These are phyloP conservation scores for Sarcocystis neurona DNA, from an alignment of 169 alveolate genomes.

Conservation along the genomic window DNA sequence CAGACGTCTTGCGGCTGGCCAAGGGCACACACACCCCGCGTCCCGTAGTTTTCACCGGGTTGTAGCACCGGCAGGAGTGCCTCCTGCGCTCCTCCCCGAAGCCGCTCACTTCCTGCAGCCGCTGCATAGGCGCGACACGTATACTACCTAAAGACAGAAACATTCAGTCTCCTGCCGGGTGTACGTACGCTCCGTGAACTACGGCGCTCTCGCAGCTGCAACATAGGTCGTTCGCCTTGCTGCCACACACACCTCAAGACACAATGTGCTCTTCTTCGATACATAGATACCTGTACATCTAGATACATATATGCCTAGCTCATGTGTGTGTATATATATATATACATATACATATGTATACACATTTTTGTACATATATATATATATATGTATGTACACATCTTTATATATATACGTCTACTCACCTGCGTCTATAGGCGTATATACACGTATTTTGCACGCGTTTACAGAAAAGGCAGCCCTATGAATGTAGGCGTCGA, in stretches of 20 bases:
- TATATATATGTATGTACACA: neutral
- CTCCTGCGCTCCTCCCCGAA: too few relatives aligned
- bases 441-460: neutral
- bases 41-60: too few relatives aligned
- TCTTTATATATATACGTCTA: neutral
- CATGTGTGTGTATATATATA: constrained; percentile 6
- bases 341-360: neutral
- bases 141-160: too few relatives aligned
- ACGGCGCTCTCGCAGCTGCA: neutral
- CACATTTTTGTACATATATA: neutral
- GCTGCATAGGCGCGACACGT: too few relatives aligned
- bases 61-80: too few relatives aligned
- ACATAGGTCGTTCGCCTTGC: neutral
- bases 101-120: too few relatives aligned
- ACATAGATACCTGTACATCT: neutral
- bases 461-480: neutral
- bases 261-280: neutral
- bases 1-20: too few relatives aligned
- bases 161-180: neutral
- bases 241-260: neutral
- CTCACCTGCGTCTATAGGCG: neutral
- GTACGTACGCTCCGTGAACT: neutral
- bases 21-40: too few relatives aligned
- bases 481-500: neutral
- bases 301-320: neutral